Conservation (phyloP, 2,329 filamentous ascomycete species). For the Botrytis aclada region DNA sequence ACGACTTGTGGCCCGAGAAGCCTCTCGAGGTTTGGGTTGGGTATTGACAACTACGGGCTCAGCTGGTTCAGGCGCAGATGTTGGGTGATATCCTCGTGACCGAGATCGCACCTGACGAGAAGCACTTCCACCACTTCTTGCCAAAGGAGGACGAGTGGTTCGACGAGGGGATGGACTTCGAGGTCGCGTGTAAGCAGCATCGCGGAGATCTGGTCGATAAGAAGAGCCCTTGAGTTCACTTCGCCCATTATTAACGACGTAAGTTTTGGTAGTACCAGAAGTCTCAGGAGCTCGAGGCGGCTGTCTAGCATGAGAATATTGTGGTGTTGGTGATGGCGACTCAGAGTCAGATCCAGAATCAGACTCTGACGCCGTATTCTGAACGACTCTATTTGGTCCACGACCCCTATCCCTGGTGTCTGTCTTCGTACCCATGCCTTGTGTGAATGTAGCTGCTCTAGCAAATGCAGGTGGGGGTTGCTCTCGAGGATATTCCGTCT, state of each 20-base stretch:
- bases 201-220: constrained; percentile 27
- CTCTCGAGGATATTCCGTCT: constrained; percentile 34
- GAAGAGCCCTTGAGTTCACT: constrained; percentile 20
- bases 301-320: constrained; percentile 13
- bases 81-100: constrained; percentile 24
- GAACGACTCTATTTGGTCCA: constrained; percentile 28
- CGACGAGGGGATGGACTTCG: constrained; percentile 31
- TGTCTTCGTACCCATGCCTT: constrained; percentile 6
- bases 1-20: constrained; percentile 20
- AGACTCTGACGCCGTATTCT: neutral
- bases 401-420: constrained; percentile 25
- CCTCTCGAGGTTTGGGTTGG: constrained; percentile 26
- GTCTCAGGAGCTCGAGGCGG: constrained; percentile 23
- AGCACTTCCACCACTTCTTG: constrained; percentile 16
- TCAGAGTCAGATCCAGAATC: constrained; percentile 16
- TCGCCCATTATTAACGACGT: constrained; percentile 27
- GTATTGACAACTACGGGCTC: constrained; percentile 24
- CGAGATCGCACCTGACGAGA: constrained; percentile 22
- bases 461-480: constrained; percentile 29
- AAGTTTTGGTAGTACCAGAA: constrained; percentile 27
- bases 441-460: constrained; percentile 33
- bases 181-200: constrained; percentile 27
- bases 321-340: constrained; percentile 14
- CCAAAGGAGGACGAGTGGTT: constrained; percentile 24
- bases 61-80: constrained; percentile 20